Base-by-base conservation (phyloP, 768 basidiomycete species). In the Pleurotus salmoneostramineus region DNA sequence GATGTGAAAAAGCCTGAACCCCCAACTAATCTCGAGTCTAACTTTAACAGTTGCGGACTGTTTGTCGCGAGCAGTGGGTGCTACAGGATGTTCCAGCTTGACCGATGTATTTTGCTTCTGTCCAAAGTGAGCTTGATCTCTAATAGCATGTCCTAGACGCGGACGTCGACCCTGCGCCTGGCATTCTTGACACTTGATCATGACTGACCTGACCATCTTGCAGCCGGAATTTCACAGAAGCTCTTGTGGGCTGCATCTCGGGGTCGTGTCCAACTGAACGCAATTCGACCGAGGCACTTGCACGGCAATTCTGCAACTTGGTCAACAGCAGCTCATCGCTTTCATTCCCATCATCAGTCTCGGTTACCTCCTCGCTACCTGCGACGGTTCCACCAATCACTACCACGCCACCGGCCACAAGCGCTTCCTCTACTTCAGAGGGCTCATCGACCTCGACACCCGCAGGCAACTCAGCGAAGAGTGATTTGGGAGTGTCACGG, bases 41-140 rank as follows among this genome's bases (percentile, higher is more conserved):
- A n/a, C 36, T 37, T 11, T 50, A 34, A 52, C 17, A 83, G 83
- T 83, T 8, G 72, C 72, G 34, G 66, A 72, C 42, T 84, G 83
- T 61, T 67, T 83, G 3, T 71, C 69, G 6, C 57, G 69, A 0
- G 73, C 77, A 1, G 71, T 75, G 5, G 65, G 73, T 2, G 58
- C 62, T 2, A 72, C 73, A 0, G 77, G 74, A 42, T 83, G 82
- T 66, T 60, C 69, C 4, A 79, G 76, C 57, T 61, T 83, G 31
- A 68, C 72, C 10, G 76, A 77, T 5, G 77, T 83, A 34, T 71
- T 77, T 56, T 84, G 83, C 62, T 84, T 75, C 63, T 83, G 83
- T 58, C 47, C 63, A 17, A 74, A 68, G 74, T 74, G 64, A 58
- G 73, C 60, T 46, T 32, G 11, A 14, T 15, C 6, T 44, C 17